Evolutionary conservation across 345 rosid genomes (phyloP), one percentile per base, ranked within the genome.

Genomic region (Acer campestre): DNA sequence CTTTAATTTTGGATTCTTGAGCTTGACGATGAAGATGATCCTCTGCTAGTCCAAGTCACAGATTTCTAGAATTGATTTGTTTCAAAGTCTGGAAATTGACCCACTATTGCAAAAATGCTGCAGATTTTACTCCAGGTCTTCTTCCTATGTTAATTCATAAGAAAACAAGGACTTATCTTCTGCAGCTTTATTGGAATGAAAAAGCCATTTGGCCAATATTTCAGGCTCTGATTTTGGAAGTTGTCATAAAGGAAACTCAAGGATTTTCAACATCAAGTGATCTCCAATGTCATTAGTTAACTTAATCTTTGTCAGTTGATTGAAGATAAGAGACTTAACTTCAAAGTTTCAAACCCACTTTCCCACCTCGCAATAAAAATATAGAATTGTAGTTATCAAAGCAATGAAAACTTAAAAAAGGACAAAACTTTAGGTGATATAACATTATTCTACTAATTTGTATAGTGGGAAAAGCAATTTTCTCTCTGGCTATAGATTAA

Each of bases 341-440:
- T 73, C 58, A 40, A 73, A 61, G 17, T 42, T 59, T 73, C 68
- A 14, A 13, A 61, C 14, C 67, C 76, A 23, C 68, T 16, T 56
- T 13, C 40, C n/a, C 38, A 46, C 8, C 25, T 16, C 23, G 13
- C 22, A 58, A 58, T 49, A 13, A 1, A 69, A 11, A 10, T 49
- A 55, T 68, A 13, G 6, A 46, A 17, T 3, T 6, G 38, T 35
- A 35, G 38, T 6, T 4, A 35, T 22, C 67, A 73, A 73, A 73
- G 67, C 56, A 7, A 61, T 59, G 14, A 2, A 22, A 58, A 73
- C 20, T 40, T 59, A 14, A 56, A 53, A 53, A 18, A 67, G 40
- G 67, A 1, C 58, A 8, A 59, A 58, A 59, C 67, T 61, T 42
- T 16, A 73, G 55, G 40, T 23, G 7, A 42, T 10, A n/a, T 1